Conservation (phyloP, 305 asterid species). For the Rubia balearica region DNA sequence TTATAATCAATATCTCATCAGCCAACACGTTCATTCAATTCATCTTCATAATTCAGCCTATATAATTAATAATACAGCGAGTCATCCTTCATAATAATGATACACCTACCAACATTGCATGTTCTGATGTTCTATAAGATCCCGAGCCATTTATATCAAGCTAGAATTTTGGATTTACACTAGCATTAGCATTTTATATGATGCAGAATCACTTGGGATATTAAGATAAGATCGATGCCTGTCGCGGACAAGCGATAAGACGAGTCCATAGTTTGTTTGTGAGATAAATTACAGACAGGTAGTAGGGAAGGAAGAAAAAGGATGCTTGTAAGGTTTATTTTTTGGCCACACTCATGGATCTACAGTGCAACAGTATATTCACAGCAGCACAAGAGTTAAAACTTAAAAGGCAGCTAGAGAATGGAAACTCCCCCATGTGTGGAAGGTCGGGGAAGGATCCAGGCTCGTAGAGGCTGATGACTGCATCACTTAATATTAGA, state of each 20-base stretch:
- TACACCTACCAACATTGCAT: slow-evolving; percentile 24
- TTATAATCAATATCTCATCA: slow-evolving; percentile 21
- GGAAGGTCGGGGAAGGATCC: neutral
- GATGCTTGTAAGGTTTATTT: neutral
- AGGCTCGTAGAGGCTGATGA: neutral
- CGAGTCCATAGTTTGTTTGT: neutral
- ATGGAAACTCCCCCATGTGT: neutral
- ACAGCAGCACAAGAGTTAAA: neutral
- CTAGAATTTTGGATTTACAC: slow-evolving; percentile 4
- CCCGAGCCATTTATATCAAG: slow-evolving; percentile 8
- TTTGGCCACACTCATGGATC: slow-evolving; percentile 5
- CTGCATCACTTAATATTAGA: neutral
- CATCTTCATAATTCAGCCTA: neutral
- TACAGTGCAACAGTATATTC: neutral
- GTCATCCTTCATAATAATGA: slow-evolving; percentile 7
- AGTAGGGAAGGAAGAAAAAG: neutral
- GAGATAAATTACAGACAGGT: neutral
- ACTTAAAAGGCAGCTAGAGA: neutral
- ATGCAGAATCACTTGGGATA: neutral
- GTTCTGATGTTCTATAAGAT: slow-evolving; percentile 15
- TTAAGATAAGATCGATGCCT: neutral
- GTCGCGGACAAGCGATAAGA: neutral
- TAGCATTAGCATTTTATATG: neutral
- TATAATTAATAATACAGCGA: slow-evolving; percentile 20
- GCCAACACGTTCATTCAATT: slow-evolving; percentile 22